Percentiles rank a stretch among this genome's conserved stretches.
Evolutionary conservation across 78 protist species (phyloP).

Genomic region (Chrysochromulina tobinii): DNA sequence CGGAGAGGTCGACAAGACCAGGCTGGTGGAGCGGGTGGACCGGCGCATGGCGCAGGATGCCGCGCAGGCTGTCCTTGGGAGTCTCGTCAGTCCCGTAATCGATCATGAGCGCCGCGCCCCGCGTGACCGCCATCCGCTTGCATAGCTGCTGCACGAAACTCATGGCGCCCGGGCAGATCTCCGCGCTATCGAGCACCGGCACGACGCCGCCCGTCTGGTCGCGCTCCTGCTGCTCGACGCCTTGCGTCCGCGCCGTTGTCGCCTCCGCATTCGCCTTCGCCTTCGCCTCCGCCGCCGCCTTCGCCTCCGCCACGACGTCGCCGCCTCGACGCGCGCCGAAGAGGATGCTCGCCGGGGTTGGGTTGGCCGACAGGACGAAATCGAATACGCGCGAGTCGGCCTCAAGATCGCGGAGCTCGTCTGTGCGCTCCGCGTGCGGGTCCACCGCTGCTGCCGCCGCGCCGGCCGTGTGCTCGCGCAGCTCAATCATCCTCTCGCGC

Average conservation of each 20-base stretch:
- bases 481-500: not conserved
- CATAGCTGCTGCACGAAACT: not conserved
- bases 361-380: not conserved
- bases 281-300: no score
- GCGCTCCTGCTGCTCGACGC: not conserved
- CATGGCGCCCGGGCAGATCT: not conserved
- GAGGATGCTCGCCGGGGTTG: not conserved
- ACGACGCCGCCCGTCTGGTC: not conserved
- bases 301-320: no score
- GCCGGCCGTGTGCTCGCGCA: not conserved
- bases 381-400: not conserved
- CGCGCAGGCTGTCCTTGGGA: not conserved
- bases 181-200: not conserved
- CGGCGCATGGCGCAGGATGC: not conserved
- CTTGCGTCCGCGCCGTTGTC: not conserved
- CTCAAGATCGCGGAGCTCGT: not conserved
- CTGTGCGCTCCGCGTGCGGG: no score
- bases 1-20: not conserved
- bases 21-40: not conserved
- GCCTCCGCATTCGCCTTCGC: no score
- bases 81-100: not conserved
- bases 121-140: not conserved
- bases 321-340: not conserved
- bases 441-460: not conserved
- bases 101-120: slow-evolving; percentile 19